A percentile compares a stretch with the other conserved stretches of the same genome.
phyloP scores from a whole-genome alignment of 805 yeast species.

The Candida boidinii region DNA sequence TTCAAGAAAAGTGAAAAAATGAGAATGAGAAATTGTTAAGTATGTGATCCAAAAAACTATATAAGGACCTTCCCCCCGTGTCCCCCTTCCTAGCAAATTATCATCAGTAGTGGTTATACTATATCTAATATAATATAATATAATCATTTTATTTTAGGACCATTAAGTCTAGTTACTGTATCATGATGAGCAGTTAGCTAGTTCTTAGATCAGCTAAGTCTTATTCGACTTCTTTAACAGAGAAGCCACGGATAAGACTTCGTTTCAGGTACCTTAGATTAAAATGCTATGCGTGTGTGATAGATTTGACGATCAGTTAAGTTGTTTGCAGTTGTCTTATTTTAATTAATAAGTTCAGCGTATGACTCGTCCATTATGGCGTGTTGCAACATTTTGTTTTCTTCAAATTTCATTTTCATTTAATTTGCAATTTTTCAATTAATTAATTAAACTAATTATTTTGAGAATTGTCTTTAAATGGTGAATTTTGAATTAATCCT shows the following conservation, averaged over 20 bases:
- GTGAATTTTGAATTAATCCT: background rate
- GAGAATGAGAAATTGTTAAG: no score
- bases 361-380: conserved; percentile 32
- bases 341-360: conserved; percentile 17
- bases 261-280: conserved; percentile 74
- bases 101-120: conserved; percentile 82
- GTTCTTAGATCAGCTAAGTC: conserved; percentile 52
- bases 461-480: background rate
- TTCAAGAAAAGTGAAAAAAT: no score
- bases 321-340: conserved; percentile 25
- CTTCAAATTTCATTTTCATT: conserved; percentile 1
- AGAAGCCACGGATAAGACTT: conserved; percentile 61
- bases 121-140: conserved; percentile 59
- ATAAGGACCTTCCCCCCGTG: conserved; percentile 14
- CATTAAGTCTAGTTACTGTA: conserved; percentile 33
- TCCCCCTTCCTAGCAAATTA: conserved; percentile 27
- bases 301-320: conserved; percentile 16
- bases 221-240: conserved; percentile 66
- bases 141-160: conserved; percentile 34
- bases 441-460: background rate
- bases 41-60: no score
- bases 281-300: conserved; percentile 29
- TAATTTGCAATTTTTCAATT: background rate
- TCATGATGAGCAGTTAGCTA: conserved; percentile 26
- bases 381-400: conserved; percentile 40